Evolutionary conservation across 805 yeast genomes (phyloP), one percentile per base, ranked within the genome.

Genomic region (Huiozyma naganishii): DNA sequence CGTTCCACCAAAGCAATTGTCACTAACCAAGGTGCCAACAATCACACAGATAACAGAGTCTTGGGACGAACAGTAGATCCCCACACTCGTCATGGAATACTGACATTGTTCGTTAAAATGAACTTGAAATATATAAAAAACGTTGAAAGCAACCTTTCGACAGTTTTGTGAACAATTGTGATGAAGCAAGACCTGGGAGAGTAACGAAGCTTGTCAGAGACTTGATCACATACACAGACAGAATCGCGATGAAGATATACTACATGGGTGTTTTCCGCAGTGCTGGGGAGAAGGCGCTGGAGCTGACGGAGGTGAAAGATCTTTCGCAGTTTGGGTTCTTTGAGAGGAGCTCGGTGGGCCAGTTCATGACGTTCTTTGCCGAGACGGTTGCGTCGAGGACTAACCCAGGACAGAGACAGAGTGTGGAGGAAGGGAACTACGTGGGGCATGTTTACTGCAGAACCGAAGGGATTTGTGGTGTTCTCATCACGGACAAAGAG

Each of bases 301-400:
- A 87, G 65, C 73, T 92, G 42, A 68, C 87, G 6, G 73, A 83
- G 29, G 88, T 88, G 28, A 77, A 83, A 55, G 97, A 92, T 59
- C 72, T 92, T 48, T 73, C 87, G 27, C 82, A 81, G 52, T 90
- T 90, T 66, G 79, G 92, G 29, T 92, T 85, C 66, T 92, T 92
- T 64, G 96, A 90, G 68, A 74, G 89, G 54, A 66, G 73, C 45
- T 72, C 81, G 37, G 95, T 89, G 28, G 79, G 83, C 17, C 96
- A 90, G 65, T 90, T 92, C 67, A 85, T 90, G 95, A 78, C 95
- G 4, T 92, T 92, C 64, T 89, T 92, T 66, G 76, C 94, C 27
- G 85, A 79, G 56, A 92, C 98, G 3, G 90, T 90, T 27, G 79
- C 95, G 11, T 81, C 80, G 50, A 79, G 98, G 67, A 92, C 98